Base-by-base conservation (phyloP, 2,329 filamentous ascomycete species). In the Aschersonia sp. region DNA sequence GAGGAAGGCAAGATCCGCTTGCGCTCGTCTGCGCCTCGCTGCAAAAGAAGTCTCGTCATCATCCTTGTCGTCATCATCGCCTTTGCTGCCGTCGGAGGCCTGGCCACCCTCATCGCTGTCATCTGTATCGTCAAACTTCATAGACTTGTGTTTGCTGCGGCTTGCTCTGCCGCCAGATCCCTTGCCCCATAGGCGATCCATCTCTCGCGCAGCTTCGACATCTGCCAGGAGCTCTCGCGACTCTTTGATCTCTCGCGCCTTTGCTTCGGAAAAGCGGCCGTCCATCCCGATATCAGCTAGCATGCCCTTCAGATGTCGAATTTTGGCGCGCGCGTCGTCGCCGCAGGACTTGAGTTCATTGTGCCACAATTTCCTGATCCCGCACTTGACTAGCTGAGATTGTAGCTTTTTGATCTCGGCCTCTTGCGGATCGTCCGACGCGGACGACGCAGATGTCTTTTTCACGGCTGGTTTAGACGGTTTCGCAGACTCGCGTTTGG, bases 321-420 rank as follows among this genome's bases (percentile, higher is more conserved):
- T 86, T 70, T 95, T 95, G 45, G 79, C 86, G 51, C 80, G 83
- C 4, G 74, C 61, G 30, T 89, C 84, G 48, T 81, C 76, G 1
- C 74, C 75, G 56, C 77, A 88, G 47, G 79, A 71, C 61, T 86
- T 86, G 31, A 98, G 73, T 64, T 95, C 87, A 52, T 83, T 80
- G 45, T 76, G 77, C 90, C 92, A 98, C 51, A 95, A 77, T 61
- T 95, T 97, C 47, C 87, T 83, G 48, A 95, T 79, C 32, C 90
- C 90, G 58, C 90, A 98, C 64, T 95, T 95, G 43, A 83, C 67
- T 6, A 98, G 75, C 64, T 90, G 87, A 7, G 80, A 77, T 66
- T 97, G 90, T 4, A 97, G 71, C 45, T 81, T 84, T 64, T 95
- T 97, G 60, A 95, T 84, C 61, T 94, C 85, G 4, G 77, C 80